Conservation (phyloP, 257 asterid genomes). For the Primulina eburnea region DNA sequence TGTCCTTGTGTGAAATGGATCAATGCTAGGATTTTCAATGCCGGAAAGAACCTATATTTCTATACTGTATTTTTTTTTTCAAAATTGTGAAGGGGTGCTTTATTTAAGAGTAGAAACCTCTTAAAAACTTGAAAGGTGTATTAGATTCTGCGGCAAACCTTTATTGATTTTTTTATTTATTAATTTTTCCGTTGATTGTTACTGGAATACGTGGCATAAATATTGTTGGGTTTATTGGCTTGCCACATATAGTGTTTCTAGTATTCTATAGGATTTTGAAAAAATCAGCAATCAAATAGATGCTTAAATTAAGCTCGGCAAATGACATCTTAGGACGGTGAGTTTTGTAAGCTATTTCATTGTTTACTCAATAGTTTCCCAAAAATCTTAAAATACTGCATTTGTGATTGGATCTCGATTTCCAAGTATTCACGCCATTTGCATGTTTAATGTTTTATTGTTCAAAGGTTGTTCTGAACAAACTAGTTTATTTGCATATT, state of each 20-base stretch:
- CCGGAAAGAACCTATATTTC: neutral
- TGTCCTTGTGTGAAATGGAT: neutral
- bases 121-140: too few species aligned
- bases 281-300: neutral
- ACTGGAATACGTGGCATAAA: neutral
- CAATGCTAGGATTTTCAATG: neutral
- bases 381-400: neutral
- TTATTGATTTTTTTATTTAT: too few species aligned
- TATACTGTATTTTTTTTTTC: too few species aligned
- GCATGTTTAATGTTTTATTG: neutral
- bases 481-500: slow-evolving; percentile 4
- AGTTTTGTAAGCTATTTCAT: neutral
- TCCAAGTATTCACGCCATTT: neutral
- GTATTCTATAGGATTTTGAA: neutral
- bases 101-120: too few species aligned
- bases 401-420: neutral
- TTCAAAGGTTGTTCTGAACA: neutral
- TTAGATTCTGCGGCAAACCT: neutral
- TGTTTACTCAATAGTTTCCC: neutral
- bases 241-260: neutral
- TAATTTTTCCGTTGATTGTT: neutral
- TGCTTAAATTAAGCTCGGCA: neutral
- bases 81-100: too few species aligned
- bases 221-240: neutral
- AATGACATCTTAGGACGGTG: neutral